Base-by-base conservation (phyloP, 164 flowering plant species). In the Liquidambar formosana region DNA sequence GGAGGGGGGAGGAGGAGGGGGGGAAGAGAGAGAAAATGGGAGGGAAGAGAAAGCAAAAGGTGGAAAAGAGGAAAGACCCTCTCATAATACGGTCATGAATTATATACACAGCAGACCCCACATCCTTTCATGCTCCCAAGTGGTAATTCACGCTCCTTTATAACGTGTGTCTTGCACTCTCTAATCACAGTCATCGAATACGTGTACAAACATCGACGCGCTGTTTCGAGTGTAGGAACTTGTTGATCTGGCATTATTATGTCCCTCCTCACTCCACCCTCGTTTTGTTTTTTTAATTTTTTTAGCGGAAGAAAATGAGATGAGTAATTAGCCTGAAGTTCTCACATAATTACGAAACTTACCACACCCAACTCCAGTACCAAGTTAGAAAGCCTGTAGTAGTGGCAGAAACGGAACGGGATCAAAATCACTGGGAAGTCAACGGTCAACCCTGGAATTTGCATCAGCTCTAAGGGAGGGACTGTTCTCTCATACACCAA, bases 51-150 rank as follows among this genome's bases (percentile, higher is more conserved):
- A 73, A 72, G 76, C 59, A 62, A 73, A 76, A 76, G 71, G 56
- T 53, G 64, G 74, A 66, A 78, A 73, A 74, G 57, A 59, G 38
- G 71, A 78, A 77, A 74, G 76, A 64, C 67, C 65, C 66, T 54
- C 69, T 60, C 68, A 74, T 72, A 71, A 82, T 79, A 71, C 76
- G 66, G 78, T 67, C 78, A 77, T 80, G 68, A 73, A 79, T 81
- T 79, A 77, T 75, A 73, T 73, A 76, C 66, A 71, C 22, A 61
- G 41, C 63, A 57, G 72, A 52, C 67, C 75, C 81, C 79, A 73
- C 79, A 64, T 26, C 57, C 47, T 57, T 19, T 38, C 65, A 53
- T 57, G 53, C 26, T 6, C 5, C 13, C 43, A 5, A 47, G 48
- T 68, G 53, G 27, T 8, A 1, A 23, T 23, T 2, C 18, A 54